Conservation (phyloP, 257 asterid species). For the Ligustrum vulgare region DNA sequence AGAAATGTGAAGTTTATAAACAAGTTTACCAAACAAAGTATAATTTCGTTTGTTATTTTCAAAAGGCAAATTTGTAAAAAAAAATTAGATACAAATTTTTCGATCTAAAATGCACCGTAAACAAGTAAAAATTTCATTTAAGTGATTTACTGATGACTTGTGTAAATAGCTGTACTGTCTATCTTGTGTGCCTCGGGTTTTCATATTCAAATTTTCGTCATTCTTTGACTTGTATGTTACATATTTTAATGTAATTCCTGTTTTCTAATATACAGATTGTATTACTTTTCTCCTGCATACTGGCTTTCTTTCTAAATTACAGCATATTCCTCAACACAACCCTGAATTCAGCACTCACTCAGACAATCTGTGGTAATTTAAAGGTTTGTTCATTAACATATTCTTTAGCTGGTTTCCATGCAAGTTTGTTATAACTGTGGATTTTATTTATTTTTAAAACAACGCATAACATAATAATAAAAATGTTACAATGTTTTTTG, state of each 20-base stretch:
- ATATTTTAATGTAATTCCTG: slow-evolving; percentile 16
- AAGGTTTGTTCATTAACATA: slow-evolving; percentile 56
- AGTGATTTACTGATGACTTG: neutral
- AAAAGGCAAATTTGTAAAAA: too few species aligned
- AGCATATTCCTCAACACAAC: slow-evolving; percentile 84
- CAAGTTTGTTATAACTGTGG: neutral
- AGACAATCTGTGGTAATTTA: slow-evolving; percentile 92
- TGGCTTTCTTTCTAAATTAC: slow-evolving; percentile 85
- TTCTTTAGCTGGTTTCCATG: neutral
- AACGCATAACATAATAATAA: neutral
- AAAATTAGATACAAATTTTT: neutral
- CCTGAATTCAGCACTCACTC: slow-evolving; percentile 89
- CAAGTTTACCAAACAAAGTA: too few species aligned
- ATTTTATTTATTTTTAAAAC: too few species aligned
- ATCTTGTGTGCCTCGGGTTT: neutral
- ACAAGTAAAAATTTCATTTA: neutral
- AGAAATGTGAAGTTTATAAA: too few species aligned
- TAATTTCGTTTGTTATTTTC: neutral
- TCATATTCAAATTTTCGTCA: neutral
- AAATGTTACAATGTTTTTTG: neutral
- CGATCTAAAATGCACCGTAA: neutral
- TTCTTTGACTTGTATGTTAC: slow-evolving; percentile 5
- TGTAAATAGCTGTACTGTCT: neutral
- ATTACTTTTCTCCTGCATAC: slow-evolving; percentile 70
- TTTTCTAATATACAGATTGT: slow-evolving; percentile 52